Conservation (phyloP, 1,284 basidiomycete genomes). For the Ustilago vetiveriae region DNA sequence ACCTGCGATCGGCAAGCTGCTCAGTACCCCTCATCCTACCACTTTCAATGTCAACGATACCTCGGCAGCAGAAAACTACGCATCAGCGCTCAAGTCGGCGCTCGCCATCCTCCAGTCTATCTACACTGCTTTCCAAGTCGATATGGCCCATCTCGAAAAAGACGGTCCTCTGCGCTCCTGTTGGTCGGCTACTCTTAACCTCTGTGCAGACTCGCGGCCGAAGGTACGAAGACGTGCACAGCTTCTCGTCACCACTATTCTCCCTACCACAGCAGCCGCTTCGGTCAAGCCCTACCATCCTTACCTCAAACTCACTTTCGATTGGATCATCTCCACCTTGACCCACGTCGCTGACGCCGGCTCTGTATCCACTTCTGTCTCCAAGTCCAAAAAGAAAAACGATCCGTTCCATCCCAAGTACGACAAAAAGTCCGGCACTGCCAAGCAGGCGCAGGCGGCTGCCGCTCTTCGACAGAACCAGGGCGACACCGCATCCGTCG, state of each 20-base stretch:
- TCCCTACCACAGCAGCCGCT: constrained; percentile 39
- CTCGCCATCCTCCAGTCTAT: constrained; percentile 79
- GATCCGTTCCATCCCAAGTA: constrained; percentile 68
- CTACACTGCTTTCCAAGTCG: constrained; percentile 75
- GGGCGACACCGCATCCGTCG: constrained; percentile 58
- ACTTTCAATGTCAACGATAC: constrained; percentile 68
- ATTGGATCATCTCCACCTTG: constrained; percentile 80
- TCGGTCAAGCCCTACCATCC: constrained; percentile 75
- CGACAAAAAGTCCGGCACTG: constrained; percentile 60
- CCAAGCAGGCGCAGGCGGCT: constrained; percentile 55
- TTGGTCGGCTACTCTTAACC: constrained; percentile 78
- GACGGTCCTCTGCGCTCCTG: constrained; percentile 51
- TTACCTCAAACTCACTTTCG: constrained; percentile 78
- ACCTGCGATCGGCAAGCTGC: constrained; percentile 50
- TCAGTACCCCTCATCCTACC: constrained; percentile 55
- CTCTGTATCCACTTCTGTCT: constrained; percentile 68
- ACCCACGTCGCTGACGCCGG: constrained; percentile 75
- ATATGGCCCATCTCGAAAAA: constrained; percentile 65
- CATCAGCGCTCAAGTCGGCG: constrained; percentile 73
- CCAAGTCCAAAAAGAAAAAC: constrained; percentile 73
- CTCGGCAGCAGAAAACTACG: constrained; percentile 75
- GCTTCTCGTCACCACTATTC: constrained; percentile 81
- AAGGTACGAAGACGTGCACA: constrained; percentile 92
- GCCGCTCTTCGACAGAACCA: constrained; percentile 57
- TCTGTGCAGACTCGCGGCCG: constrained; percentile 86